Base-by-base conservation (phyloP, 139 green algal species). In the Choricystis sp. region DNA sequence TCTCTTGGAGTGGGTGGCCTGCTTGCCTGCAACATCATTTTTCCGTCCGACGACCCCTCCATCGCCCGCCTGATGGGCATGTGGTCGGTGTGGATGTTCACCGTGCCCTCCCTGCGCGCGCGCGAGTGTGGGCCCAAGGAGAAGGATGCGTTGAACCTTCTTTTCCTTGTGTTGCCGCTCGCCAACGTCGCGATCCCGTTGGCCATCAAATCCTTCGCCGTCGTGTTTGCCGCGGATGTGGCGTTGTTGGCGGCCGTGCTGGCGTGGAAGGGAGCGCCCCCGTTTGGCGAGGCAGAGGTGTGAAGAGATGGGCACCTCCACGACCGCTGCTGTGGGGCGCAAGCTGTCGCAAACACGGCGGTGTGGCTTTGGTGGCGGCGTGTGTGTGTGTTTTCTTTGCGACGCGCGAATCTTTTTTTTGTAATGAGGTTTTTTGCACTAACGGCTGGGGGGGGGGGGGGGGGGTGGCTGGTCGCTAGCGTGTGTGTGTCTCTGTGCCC, bases 31-130 rank as follows among this genome's bases (percentile, higher is more conserved):
- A 98, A 98, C 75, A 22, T 97, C 20, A 65, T 98, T 4, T 90
- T 90, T 57, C 92, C 92, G 4, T 92, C 85, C 5, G 88, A 98
- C 30, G 64, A 93, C 61, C 90, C 92, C 23, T 78, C 76, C 72
- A 96, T 98, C 61, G 74, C 87, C 9, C 80, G 90, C 1, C 73
- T 98, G 14, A 72, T 97, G 31, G 92, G 92, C 84, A 94, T 96
- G 86, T 92, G 91, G 89, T 86, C 76, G 29, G 79, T 95, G 62
- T 97, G 89, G 91, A 96, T 97, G 86, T 94, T 98, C 75, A 93
- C 87, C 5, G 81, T 98, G 49, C 92, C 92, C 0, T 87, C 83
- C 0, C 75, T 96, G 67, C 76, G 92, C 3, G 92, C 92, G 14
- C 75, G 87, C 26, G 89, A 98, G 61, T 98, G 92, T 80, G 80